Evolutionary conservation across 306 rosid genomes (phyloP), one percentile per base, ranked within the genome.

Genomic region (Cucumis hystrix): DNA sequence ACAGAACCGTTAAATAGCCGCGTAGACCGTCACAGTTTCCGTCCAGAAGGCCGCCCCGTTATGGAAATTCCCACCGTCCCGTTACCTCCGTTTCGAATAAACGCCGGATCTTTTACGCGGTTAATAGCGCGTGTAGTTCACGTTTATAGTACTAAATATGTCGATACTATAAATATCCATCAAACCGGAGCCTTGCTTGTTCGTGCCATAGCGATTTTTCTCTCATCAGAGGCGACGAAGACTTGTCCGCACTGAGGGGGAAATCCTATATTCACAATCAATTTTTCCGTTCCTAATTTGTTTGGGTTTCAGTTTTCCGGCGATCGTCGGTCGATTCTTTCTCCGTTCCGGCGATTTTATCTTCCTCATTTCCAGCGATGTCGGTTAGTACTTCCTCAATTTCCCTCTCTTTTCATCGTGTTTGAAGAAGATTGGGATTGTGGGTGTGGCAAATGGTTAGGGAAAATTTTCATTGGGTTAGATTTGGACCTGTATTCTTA

Each of bases 141-240:
- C 6, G 30, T 18, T 11, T 10, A 28, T 35, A 0, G 30, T 9
- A 3, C 30, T n/a, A 73, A 73, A 17, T 30, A 73, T 73, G 10
- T 72, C 63, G 25, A 30, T 17, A 8, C 62, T 73, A 73, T 73
- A 54, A 73, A 73, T 73, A 73, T 73, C 62, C 77, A 52, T 73
- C 18, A n/a, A 51, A 73, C 54, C 77, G 17, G 2, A 51, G 62
- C 62, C 62, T 28, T 2, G 18, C 16, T 72, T 69, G 10, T 67
- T 23, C 47, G 41, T 73, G 45, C 49, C 43, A 5, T 18, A 7
- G 56, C 75, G 6, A 10, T 10, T 30, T 65, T 73, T 73, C 17
- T 54, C n/a, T 52, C 63, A 51, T 33, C 25, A 8, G 57, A 45
- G 75, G 57, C 40, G 56, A 69, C 75, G 58, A 21, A 21, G 60